These are phyloP conservation scores for Physaria fendleri DNA, from an alignment of 345 rosid species.

Conservation along the genomic window DNA sequence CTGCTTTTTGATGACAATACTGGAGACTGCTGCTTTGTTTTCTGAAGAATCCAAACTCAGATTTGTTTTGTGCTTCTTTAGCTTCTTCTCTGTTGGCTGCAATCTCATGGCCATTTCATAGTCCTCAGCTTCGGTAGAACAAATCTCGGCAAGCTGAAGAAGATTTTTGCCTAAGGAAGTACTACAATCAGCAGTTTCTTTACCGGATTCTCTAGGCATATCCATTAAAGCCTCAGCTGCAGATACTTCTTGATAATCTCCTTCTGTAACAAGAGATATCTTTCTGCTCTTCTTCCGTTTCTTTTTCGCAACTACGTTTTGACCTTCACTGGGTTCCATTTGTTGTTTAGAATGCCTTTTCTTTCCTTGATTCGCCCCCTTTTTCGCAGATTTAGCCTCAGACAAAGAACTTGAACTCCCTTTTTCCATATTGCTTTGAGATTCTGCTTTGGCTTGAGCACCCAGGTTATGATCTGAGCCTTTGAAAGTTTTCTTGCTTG, in stretches of 20 bases:
- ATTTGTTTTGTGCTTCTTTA: constrained; percentile 13
- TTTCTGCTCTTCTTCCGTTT: constrained; percentile 28
- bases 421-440: background rate
- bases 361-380: background rate
- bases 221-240: constrained; percentile 47
- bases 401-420: background rate
- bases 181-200: constrained; percentile 9
- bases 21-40: constrained; percentile 1
- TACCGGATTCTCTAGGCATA: constrained; percentile 33
- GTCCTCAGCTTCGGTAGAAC: constrained; percentile 31
- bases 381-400: background rate
- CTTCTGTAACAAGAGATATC: constrained; percentile 31
- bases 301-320: background rate
- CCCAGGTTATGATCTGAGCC: constrained; percentile 3
- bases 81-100: constrained; percentile 32
- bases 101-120: constrained; percentile 35
- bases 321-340: background rate
- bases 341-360: constrained; percentile 1
- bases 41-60: constrained; percentile 8
- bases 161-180: constrained; percentile 21
- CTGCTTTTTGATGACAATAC: constrained; percentile 13
- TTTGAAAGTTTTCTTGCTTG: background rate
- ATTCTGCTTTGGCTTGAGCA: constrained; percentile 21
- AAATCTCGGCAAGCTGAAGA: constrained; percentile 43
- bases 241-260: constrained; percentile 34